Conservation (phyloP, 2,329 filamentous ascomycete genomes). For the Botrytis cinerea region DNA sequence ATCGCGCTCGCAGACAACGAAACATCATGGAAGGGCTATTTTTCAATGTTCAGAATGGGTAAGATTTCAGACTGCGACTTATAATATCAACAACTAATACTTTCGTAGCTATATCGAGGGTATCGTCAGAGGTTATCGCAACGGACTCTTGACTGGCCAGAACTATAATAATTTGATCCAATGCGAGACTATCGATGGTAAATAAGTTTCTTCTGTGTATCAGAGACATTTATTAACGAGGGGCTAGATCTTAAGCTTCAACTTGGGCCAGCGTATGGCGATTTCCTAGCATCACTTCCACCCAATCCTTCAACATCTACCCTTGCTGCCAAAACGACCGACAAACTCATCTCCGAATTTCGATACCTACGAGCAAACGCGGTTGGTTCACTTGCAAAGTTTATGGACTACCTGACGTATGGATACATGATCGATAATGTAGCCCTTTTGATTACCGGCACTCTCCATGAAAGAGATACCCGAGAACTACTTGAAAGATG, state of each 20-base stretch:
- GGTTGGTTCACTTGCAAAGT: slow-evolving; percentile 85
- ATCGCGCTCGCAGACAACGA: slow-evolving; percentile 20
- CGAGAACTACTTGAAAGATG: slow-evolving; percentile 93
- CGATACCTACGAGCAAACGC: slow-evolving; percentile 94
- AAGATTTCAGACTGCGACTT: slow-evolving; percentile 39
- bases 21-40: slow-evolving; percentile 82
- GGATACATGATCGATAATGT: slow-evolving; percentile 99
- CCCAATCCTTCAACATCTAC: slow-evolving; percentile 96
- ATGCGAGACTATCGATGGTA: slow-evolving; percentile 97
- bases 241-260: slow-evolving; percentile 90
- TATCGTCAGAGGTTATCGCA: slow-evolving; percentile 95
- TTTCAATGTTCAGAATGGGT: slow-evolving; percentile 95
- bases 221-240: slow-evolving; percentile 22
- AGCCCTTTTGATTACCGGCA: slow-evolving; percentile 94
- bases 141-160: slow-evolving; percentile 82
- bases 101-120: slow-evolving; percentile 84
- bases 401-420: slow-evolving; percentile 98
- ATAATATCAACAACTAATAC: slow-evolving; percentile 30
- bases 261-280: slow-evolving; percentile 93
- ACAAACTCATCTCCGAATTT: slow-evolving; percentile 97
- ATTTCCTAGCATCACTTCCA: slow-evolving; percentile 90
- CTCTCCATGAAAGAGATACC: slow-evolving; percentile 94
- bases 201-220: slow-evolving; percentile 32
- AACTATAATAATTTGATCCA: slow-evolving; percentile 96
- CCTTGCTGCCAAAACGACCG: slow-evolving; percentile 91